These are phyloP conservation scores for Keithomyces neogunnii DNA, from an alignment of 2,329 filamentous ascomycete species.

Conservation along the genomic window DNA sequence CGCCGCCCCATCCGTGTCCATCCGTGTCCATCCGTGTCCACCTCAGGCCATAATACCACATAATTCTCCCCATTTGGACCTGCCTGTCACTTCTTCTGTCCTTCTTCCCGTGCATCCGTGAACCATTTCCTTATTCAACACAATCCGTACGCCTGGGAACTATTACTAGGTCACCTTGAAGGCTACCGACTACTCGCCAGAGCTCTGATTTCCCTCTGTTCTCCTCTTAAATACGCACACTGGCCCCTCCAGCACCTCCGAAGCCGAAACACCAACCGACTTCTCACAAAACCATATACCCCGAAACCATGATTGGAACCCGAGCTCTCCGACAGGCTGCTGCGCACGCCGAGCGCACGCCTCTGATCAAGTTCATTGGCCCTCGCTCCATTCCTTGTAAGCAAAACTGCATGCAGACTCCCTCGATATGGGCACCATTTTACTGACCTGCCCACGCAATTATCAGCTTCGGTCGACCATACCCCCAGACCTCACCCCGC, in stretches of 20 bases:
- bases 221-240: background rate
- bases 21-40: background rate
- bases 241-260: background rate
- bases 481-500: conserved; percentile 65
- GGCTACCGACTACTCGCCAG: too few species aligned
- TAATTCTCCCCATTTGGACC: background rate
- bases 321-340: conserved; percentile 49
- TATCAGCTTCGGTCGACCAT: conserved; percentile 63
- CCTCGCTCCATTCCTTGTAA: conserved; percentile 49
- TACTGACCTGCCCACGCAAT: conserved; percentile 11
- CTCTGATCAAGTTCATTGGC: conserved; percentile 55
- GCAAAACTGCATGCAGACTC: background rate
- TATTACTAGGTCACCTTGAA: too few species aligned
- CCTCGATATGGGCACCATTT: background rate
- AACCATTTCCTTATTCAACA: background rate
- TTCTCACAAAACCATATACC: background rate
- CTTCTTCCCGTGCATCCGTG: background rate
- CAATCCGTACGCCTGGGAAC: background rate
- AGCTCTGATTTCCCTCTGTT: too few species aligned
- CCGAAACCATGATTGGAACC: conserved; percentile 43
- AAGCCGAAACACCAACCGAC: conserved; percentile 3
- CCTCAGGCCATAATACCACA: background rate
- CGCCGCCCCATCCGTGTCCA: background rate
- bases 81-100: background rate
- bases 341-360: conserved; percentile 50